Evolutionary conservation across 768 basidiomycete species (phyloP).

Genomic region (Mycena vitilis): DNA sequence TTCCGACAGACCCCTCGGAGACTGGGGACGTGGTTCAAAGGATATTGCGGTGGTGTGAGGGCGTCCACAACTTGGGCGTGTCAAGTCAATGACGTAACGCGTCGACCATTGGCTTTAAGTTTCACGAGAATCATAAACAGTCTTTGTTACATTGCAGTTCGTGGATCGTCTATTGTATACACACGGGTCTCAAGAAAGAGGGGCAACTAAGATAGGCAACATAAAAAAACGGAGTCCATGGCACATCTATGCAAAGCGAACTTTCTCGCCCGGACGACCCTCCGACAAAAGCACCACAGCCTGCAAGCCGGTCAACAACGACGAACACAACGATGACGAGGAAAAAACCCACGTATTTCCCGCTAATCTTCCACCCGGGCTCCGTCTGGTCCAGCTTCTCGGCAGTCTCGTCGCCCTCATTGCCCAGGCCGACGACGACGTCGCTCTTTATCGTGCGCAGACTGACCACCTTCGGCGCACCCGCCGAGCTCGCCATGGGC

Average conservation of each 20-base stretch:
- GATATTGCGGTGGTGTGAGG: no score
- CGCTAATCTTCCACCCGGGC: constrained; percentile 96
- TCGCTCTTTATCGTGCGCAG: constrained; percentile 95
- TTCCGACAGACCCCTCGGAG: no score
- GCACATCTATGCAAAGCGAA: constrained; percentile 69
- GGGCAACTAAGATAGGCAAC: not conserved
- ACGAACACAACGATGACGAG: constrained; percentile 6
- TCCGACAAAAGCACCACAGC: constrained; percentile 90
- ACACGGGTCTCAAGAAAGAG: constrained; percentile 6
- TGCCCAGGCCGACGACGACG: constrained; percentile 89
- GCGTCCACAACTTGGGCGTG: no score
- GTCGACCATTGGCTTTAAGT: no score
- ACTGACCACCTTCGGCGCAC: constrained; percentile 88
- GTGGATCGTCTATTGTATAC: constrained; percentile 29
- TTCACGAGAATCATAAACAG: not conserved
- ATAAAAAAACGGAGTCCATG: not conserved
- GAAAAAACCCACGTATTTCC: constrained; percentile 84
- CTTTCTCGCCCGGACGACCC: constrained; percentile 90
- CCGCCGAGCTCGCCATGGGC: constrained; percentile 88
- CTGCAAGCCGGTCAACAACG: constrained; percentile 48
- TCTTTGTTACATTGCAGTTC: constrained; percentile 14
- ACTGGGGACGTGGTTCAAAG: no score
- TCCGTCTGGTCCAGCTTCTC: constrained; percentile 87
- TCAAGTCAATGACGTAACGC: no score
- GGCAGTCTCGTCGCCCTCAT: constrained; percentile 74